Conservation (phyloP, 2,329 filamentous ascomycete genomes). For the Fusarium ambrosium region DNA sequence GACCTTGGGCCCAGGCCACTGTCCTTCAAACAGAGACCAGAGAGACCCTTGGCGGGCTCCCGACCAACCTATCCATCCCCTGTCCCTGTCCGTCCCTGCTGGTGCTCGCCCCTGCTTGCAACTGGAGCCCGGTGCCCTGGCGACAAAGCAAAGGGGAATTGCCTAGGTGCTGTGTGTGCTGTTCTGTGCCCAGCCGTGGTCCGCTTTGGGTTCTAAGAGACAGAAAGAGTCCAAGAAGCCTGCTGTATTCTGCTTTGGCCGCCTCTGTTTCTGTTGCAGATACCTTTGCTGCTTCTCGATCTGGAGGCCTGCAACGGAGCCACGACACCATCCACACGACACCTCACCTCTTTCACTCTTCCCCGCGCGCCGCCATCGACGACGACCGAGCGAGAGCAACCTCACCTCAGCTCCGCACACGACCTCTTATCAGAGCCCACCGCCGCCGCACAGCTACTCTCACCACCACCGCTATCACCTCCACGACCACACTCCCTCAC, state of each 20-base stretch:
- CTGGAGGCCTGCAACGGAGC: slow-evolving; percentile 35
- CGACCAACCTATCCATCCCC: slow-evolving; percentile 35
- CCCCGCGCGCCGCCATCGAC: slow-evolving; percentile 39
- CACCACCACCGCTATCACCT: slow-evolving; percentile 3
- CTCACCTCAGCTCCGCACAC: slow-evolving; percentile 34
- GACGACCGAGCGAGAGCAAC: slow-evolving; percentile 36
- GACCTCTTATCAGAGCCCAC: slow-evolving; percentile 33
- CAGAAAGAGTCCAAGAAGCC: slow-evolving; percentile 12
- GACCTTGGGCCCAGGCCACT: slow-evolving; percentile 9
- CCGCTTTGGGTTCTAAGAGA: slow-evolving; percentile 14
- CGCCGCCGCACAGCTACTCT: not conserved
- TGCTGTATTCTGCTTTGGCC: slow-evolving; percentile 32
- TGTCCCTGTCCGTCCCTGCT: slow-evolving; percentile 28
- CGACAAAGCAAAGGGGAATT: slow-evolving; percentile 43
- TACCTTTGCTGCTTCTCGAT: slow-evolving; percentile 30
- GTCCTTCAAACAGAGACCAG: slow-evolving; percentile 26
- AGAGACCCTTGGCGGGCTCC: slow-evolving; percentile 38
- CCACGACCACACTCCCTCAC: slow-evolving; percentile 14
- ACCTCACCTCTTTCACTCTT: slow-evolving; percentile 39
- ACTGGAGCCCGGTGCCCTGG: slow-evolving; percentile 43
- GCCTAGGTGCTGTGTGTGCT: slow-evolving; percentile 14
- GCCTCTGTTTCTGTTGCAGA: slow-evolving; percentile 25
- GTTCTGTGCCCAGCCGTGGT: slow-evolving; percentile 29
- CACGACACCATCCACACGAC: slow-evolving; percentile 34
- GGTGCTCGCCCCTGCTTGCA: slow-evolving; percentile 37